These are phyloP conservation scores for Neolecta irregularis DNA, from an alignment of 1,139 yeast genomes.

Conservation along the genomic window DNA sequence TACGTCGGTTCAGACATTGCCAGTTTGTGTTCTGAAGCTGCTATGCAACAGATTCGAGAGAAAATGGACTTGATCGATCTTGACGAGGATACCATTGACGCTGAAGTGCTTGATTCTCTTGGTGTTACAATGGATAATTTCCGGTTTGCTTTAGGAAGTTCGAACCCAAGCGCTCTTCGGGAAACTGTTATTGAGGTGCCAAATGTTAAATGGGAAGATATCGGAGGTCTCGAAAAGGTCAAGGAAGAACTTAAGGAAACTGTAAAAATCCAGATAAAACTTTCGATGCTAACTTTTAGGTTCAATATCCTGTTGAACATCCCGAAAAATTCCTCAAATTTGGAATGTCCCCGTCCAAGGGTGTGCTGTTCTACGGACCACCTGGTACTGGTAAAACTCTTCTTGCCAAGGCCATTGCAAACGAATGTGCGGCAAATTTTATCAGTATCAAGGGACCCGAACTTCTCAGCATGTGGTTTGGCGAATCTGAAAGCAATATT, in stretches of 20 bases:
- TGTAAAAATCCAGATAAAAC: no score
- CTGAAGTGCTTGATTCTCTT: slow-evolving; percentile 86
- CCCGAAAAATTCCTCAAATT: slow-evolving; percentile 97
- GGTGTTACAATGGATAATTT: slow-evolving; percentile 99
- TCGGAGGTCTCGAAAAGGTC: slow-evolving; percentile 89
- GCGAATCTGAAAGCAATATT: slow-evolving; percentile 94
- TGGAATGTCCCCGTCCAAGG: slow-evolving; percentile 94
- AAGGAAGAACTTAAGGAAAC: slow-evolving; percentile 96
- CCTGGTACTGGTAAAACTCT: slow-evolving; percentile 99
- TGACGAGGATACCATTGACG: slow-evolving; percentile 95
- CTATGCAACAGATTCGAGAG: slow-evolving; percentile 96
- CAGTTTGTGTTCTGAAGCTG: slow-evolving; percentile 96
- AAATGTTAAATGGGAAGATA: slow-evolving; percentile 96
- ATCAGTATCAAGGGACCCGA: slow-evolving; percentile 97
- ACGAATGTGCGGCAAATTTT: slow-evolving; percentile 93
- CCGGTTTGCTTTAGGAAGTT: slow-evolving; percentile 91
- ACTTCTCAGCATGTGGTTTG: slow-evolving; percentile 95
- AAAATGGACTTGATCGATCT: slow-evolving; percentile 96
- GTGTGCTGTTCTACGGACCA: slow-evolving; percentile 96
- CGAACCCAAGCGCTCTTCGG: slow-evolving; percentile 97
- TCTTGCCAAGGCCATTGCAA: slow-evolving; percentile 95
- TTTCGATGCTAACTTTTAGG: no score
- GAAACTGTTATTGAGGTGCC: slow-evolving; percentile 98
- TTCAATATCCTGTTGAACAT: slow-evolving; percentile 94
- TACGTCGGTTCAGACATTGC: slow-evolving; percentile 94